A percentile compares a stretch with the other conserved stretches of the same genome.
These are phyloP conservation scores for Myxozyma neotropica DNA, from an alignment of 805 yeast species.

Conservation along the genomic window DNA sequence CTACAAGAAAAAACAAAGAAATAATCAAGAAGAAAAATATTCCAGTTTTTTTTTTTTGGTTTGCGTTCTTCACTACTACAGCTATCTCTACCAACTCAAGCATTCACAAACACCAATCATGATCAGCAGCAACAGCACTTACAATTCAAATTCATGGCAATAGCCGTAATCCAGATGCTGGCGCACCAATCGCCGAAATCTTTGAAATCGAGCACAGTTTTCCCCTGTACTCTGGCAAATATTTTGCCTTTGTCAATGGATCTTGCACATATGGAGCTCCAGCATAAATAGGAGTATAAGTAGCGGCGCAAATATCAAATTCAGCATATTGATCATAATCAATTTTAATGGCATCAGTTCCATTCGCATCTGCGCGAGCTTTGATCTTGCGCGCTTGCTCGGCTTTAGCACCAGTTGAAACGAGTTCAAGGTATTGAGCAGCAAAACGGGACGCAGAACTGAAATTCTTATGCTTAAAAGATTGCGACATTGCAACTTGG, in stretches of 20 bases:
- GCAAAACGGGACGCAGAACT: conserved; percentile 91
- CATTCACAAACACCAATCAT: no score
- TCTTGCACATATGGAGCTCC: conserved; percentile 71
- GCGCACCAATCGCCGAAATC: conserved; percentile 82
- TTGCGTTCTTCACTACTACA: no score
- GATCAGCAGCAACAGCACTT: not conserved
- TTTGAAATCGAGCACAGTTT: conserved; percentile 72
- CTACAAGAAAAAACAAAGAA: no score
- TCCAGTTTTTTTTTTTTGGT: no score
- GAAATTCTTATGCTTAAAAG: conserved; percentile 84
- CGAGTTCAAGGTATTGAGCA: conserved; percentile 70
- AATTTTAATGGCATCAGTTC: conserved; percentile 84
- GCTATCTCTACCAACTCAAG: no score
- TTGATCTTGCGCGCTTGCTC: conserved; percentile 80
- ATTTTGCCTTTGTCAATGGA: conserved; percentile 87
- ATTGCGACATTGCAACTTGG: conserved; percentile 93
- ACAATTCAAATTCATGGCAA: conserved; percentile 27
- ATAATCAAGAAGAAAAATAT: no score
- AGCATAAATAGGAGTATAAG: conserved; percentile 84
- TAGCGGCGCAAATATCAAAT: conserved; percentile 84
- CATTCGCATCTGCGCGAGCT: conserved; percentile 73
- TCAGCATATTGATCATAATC: conserved; percentile 92
- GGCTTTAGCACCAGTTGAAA: conserved; percentile 69
- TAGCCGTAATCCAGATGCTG: conserved; percentile 82
- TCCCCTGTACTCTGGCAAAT: conserved; percentile 77